Percentiles rank a stretch among this genome's conserved stretches.
Evolutionary conservation across 2,329 filamentous ascomycete genomes (phyloP).

Genomic region (Orbilia javanica): DNA sequence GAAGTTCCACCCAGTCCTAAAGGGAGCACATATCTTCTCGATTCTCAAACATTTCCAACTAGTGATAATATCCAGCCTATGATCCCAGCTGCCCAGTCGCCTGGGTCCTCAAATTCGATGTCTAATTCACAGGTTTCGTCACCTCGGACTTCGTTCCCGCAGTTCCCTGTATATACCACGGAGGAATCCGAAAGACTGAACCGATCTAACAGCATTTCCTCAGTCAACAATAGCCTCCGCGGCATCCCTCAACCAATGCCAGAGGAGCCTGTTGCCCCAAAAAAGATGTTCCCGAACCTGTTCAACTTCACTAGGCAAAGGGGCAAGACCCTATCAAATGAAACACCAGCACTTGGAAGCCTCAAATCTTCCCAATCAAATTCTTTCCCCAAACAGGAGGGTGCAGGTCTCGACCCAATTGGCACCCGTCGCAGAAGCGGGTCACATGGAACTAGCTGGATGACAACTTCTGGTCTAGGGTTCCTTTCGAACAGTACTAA

Average conservation of each 20-base stretch:
- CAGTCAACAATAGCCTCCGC: slow-evolving; percentile 58
- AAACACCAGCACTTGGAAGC: slow-evolving; percentile 76
- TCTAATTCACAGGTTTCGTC: slow-evolving; percentile 62
- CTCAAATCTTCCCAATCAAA: slow-evolving; percentile 80
- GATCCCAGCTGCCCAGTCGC: slow-evolving; percentile 69
- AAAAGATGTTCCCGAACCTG: slow-evolving; percentile 60
- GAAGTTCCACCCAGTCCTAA: slow-evolving; percentile 70
- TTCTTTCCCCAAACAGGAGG: slow-evolving; percentile 74
- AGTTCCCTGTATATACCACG: slow-evolving; percentile 60
- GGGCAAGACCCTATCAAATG: slow-evolving; percentile 73
- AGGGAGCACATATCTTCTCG: slow-evolving; percentile 54
- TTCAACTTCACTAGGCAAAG: slow-evolving; percentile 68
- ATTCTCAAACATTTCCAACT: slow-evolving; percentile 53
- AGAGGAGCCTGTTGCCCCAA: slow-evolving; percentile 45
- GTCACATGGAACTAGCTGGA: slow-evolving; percentile 67
- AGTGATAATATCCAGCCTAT: slow-evolving; percentile 62
- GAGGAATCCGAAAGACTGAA: slow-evolving; percentile 48
- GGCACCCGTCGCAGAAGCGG: slow-evolving; percentile 65
- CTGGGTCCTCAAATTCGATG: slow-evolving; percentile 69
- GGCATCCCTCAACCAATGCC: slow-evolving; percentile 44
- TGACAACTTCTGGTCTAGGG: slow-evolving; percentile 63
- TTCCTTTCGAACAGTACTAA: slow-evolving; percentile 64
- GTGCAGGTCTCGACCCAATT: slow-evolving; percentile 64
- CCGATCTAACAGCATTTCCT: slow-evolving; percentile 53
- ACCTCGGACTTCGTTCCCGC: slow-evolving; percentile 61